Evolutionary conservation across 163 green algal species (phyloP), one percentile per base, ranked within the genome.

Genomic region (Prototheca cutis): DNA sequence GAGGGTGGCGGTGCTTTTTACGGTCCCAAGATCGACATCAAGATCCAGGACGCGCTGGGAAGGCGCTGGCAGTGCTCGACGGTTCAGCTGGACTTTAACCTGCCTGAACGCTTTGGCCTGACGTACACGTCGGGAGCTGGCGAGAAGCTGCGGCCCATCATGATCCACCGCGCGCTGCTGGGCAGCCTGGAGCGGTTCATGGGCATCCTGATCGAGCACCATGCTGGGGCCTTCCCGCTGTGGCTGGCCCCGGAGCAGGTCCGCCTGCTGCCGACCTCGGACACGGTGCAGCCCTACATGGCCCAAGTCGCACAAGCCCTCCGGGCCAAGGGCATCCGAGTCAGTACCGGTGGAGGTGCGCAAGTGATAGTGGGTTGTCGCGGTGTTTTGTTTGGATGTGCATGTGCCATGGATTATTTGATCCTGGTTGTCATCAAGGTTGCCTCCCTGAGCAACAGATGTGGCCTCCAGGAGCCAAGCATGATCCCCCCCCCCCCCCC

Each of bases 21-120:
- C 72, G 92, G 93, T 4, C 93, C 93, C 17, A 99, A 99, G 78
- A 99, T 99, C 61, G 93, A 99, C 76, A 80, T 99, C 70, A 98
- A 98, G 58, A 88, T 98, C 53, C 67, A 87, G 58, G 93, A 99
- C 67, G 90, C 90, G 23, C 90, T 99, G 47, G 93, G 93, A 10
- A 84, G 93, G 45, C 89, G 94, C 68, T 99, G 93, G 93, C 93
- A 99, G 78, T 99, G 93, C 86, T 94, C 83, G 58, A 99, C 93
- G 21, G 88, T 94, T 30, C 85, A 95, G 86, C 79, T 99, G n/a
- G 93, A 99, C 74, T 98, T 96, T 78, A 99, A 98, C 72, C 81
- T 99, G 65, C 93, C 93, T 8, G 75, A 96, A 63, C 78, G 92
- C 18, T 94, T 93, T 61, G 83, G 88, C 59, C 87, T 94, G 72